These are phyloP conservation scores for Colletotrichum theobromicola DNA, from an alignment of 2,329 filamentous ascomycete genomes.

Conservation along the genomic window DNA sequence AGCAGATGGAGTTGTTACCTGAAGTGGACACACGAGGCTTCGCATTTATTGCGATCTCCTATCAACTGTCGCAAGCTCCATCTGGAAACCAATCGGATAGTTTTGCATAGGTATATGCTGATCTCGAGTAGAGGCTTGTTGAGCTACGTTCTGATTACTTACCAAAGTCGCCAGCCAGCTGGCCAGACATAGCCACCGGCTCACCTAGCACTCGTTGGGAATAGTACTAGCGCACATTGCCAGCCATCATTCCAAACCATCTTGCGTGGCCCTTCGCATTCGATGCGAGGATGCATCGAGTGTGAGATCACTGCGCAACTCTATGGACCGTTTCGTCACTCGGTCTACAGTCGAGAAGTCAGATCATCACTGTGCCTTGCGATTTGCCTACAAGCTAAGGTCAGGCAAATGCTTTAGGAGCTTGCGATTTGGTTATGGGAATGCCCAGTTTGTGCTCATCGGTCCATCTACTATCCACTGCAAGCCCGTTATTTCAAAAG, in stretches of 20 bases:
- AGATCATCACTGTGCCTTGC: background rate
- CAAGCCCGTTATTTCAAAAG: background rate
- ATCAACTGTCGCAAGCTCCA: background rate
- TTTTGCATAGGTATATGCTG: background rate
- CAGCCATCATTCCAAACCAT: background rate
- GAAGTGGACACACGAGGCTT: background rate
- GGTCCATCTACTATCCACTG: background rate
- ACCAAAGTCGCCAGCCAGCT: too few relatives aligned
- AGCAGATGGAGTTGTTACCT: background rate
- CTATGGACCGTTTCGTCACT: background rate
- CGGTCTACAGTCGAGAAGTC: background rate
- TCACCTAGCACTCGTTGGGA: background rate
- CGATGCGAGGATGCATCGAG: background rate
- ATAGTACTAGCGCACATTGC: background rate
- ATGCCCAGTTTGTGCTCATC: background rate
- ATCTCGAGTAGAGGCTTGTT: background rate
- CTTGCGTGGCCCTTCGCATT: background rate
- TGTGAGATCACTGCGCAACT: background rate
- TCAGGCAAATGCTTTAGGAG: background rate
- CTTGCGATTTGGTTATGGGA: background rate
- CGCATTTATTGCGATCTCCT: background rate
- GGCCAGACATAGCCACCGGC: background rate
- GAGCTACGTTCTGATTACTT: background rate
- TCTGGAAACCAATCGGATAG: background rate
- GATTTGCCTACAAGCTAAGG: background rate